These are phyloP conservation scores for Paramecium pentaurelia DNA, from an alignment of 73 alveolate species.

Conservation along the genomic window DNA sequence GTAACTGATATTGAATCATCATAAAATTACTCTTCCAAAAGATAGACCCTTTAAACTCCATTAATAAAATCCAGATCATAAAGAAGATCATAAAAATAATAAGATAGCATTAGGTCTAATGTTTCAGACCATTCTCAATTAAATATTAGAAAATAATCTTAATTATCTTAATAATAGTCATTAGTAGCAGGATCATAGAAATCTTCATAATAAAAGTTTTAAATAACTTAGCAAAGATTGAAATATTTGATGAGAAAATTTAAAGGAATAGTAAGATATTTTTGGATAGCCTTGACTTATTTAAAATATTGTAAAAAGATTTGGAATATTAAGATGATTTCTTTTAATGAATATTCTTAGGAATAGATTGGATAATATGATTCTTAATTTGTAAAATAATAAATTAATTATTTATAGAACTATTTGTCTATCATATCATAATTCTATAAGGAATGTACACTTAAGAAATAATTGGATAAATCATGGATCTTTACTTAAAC, in stretches of 20 bases:
- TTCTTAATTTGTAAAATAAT: not conserved
- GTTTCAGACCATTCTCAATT: not conserved
- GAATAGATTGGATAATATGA: not conserved
- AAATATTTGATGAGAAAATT: not conserved
- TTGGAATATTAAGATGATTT: not conserved
- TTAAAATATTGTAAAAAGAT: not conserved
- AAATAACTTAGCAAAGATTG: not conserved
- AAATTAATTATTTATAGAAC: not conserved
- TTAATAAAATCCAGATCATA: not conserved
- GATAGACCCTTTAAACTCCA: not conserved
- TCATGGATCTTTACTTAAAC: not conserved
- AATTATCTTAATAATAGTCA: not conserved
- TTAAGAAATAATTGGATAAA: not conserved
- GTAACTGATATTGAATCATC: not conserved
- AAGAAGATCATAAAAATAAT: not conserved
- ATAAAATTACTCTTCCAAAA: not conserved
- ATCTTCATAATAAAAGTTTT: not conserved
- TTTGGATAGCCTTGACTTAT: not conserved
- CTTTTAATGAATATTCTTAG: not conserved
- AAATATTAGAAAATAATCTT: not conserved
- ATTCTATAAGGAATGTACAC: not conserved
- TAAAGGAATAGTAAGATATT: not conserved
- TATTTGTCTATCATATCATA: not conserved
- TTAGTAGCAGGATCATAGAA: not conserved
- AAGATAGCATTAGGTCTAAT: not conserved